Percentiles rank a stretch among this genome's conserved stretches.
Conservation (phyloP, 306 rosid species). For the Hylodesmum podocarpum region DNA sequence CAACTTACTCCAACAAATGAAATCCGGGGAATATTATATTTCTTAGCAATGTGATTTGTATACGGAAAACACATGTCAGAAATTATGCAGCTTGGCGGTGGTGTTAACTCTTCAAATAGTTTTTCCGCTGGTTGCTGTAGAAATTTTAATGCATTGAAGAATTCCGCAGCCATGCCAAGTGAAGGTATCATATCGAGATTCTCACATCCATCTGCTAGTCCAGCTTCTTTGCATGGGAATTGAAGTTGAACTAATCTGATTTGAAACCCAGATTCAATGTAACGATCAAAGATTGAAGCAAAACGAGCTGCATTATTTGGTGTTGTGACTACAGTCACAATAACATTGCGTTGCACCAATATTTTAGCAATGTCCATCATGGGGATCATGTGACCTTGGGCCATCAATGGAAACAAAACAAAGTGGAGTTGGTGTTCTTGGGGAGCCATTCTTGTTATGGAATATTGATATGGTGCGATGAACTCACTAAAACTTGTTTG, state of each 20-base stretch:
- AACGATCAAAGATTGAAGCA: constrained; percentile 41
- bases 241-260: constrained; percentile 47
- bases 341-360: constrained; percentile 44
- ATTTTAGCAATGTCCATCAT: constrained; percentile 77
- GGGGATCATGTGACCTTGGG: constrained; percentile 90
- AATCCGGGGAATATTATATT: constrained; percentile 53
- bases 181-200: constrained; percentile 65
- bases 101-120: constrained; percentile 35
- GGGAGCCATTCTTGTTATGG: constrained; percentile 38
- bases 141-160: constrained; percentile 34
- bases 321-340: constrained; percentile 65
- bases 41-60: constrained; percentile 40
- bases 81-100: constrained; percentile 52
- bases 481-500: background rate
- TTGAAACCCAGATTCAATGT: constrained; percentile 22
- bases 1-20: constrained; percentile 40
- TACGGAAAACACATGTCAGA: constrained; percentile 58
- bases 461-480: background rate
- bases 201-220: constrained; percentile 65
- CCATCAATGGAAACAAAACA: constrained; percentile 71
- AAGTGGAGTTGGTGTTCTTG: constrained; percentile 47
- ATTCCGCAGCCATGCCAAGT: background rate
- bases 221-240: constrained; percentile 58
- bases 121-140: constrained; percentile 38
- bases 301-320: constrained; percentile 66